Evolutionary conservation across 306 rosid genomes (phyloP).

Genomic region (Castanea crenata): DNA sequence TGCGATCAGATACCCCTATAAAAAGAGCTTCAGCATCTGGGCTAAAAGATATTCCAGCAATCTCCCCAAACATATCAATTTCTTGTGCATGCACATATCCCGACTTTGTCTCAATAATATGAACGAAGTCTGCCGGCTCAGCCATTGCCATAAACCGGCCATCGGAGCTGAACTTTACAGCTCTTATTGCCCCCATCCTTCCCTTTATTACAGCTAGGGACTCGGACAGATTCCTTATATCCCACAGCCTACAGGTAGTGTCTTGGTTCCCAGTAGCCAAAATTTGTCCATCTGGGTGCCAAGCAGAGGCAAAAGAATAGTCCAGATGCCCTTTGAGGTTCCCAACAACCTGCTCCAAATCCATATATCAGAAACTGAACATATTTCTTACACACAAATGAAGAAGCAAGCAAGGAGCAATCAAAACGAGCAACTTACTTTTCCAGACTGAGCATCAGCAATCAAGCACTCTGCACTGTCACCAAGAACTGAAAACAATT

Average conservation of each 20-base stretch:
- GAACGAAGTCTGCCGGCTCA: constrained; percentile 94
- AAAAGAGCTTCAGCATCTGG: constrained; percentile 83
- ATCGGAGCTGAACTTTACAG: constrained; percentile 59
- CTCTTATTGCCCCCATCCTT: constrained; percentile 89
- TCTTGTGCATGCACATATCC: constrained; percentile 68
- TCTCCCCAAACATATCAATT: constrained; percentile 88
- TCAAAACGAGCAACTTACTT: constrained; percentile 32
- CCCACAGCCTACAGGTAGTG: constrained; percentile 95
- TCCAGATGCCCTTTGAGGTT: constrained; percentile 86
- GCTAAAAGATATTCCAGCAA: constrained; percentile 85
- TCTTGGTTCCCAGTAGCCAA: constrained; percentile 98
- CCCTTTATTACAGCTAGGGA: constrained; percentile 83
- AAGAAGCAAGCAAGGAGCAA: background rate
- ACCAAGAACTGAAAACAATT: constrained; percentile 77
- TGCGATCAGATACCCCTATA: constrained; percentile 79
- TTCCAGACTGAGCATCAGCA: constrained; percentile 72
- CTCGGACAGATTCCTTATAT: constrained; percentile 72
- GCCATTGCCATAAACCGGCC: constrained; percentile 90
- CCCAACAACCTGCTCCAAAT: constrained; percentile 41
- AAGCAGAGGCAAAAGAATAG: constrained; percentile 87
- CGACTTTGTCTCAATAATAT: constrained; percentile 50
- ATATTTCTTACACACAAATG: background rate
- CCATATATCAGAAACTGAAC: constrained; percentile 1
- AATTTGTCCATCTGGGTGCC: constrained; percentile 89
- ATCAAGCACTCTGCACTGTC: constrained; percentile 78